Base-by-base conservation (phyloP, 1,139 yeast species). In the Sugiyamaella novakii region DNA sequence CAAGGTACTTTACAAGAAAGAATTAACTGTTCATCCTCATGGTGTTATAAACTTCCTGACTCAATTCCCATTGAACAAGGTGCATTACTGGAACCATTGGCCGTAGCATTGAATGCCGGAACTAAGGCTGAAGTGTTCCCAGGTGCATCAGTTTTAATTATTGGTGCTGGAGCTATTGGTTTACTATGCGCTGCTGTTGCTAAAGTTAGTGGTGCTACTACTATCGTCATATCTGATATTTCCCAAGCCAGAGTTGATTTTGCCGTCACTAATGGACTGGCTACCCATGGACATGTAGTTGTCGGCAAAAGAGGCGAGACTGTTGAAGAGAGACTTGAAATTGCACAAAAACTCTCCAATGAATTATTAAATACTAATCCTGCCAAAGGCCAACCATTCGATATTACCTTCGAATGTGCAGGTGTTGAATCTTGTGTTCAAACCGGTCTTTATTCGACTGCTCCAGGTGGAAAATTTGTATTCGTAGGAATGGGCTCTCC, bases 121-220 rank as follows among this genome's bases (percentile, higher is more conserved):
- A 81, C 79, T 63, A 73, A 80, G 44, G 87, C 83, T 5, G 70
- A 72, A 36, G 70, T 84, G 51, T 71, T 69, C 36, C 81, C 83
- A 58, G 91, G 89, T 51, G 86, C 84, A 49, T 68, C 74, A 18
- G 87, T 83, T 28, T 81, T 80, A 43, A 84, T 87, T 2, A 81
- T 84, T 56, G 95, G 95, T 41, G 95, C 94, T 31, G 95, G 95
- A 11, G 95, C 95, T 5, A 89, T 87, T 47, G 95, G 95, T 21
- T 69, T 87, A 44, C 72, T 87, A 53, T 76, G 83, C 47, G 91
- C 91, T 38, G 82, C 84, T 31, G 86, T 81, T 18, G 91, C 89
- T 24, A 78, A 74, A 53, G 81, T 85, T 11, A 81, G 80, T 59
- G 95, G 95, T 34, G 94, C 94, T 8, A 70, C 81, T 29, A 72